Conservation (phyloP, 306 rosid species). For the Quillaja saponaria region DNA sequence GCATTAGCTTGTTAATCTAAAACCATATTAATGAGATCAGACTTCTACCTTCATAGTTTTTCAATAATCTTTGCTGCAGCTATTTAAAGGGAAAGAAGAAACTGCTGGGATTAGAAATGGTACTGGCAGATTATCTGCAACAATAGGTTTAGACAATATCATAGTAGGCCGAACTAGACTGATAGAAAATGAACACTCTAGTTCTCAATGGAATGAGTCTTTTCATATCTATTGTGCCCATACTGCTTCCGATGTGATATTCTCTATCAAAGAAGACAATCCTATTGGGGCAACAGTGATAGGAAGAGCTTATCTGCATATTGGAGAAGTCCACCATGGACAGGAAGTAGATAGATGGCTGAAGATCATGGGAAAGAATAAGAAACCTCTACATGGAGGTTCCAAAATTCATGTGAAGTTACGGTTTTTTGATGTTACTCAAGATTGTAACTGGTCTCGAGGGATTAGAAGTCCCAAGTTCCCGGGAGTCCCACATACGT, state of each 20-base stretch:
- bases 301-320: constrained; percentile 45
- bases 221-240: constrained; percentile 53
- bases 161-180: constrained; percentile 46
- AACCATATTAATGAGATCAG: no score
- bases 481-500: constrained; percentile 49
- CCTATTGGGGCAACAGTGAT: constrained; percentile 42
- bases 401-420: constrained; percentile 41
- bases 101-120: constrained; percentile 14
- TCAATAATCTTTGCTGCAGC: constrained; percentile 33
- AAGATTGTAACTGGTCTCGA: constrained; percentile 39
- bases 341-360: constrained; percentile 44
- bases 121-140: constrained; percentile 37
- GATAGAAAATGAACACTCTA: constrained; percentile 16
- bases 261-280: constrained; percentile 45
- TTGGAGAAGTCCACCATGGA: constrained; percentile 31
- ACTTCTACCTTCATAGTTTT: no score
- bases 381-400: constrained; percentile 27
- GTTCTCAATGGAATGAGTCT: constrained; percentile 47
- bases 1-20: background rate
- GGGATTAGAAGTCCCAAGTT: constrained; percentile 39
- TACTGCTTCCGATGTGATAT: constrained; percentile 29
- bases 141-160: constrained; percentile 42
- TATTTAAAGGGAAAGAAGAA: constrained; percentile 5
- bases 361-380: constrained; percentile 22
- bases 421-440: constrained; percentile 25